A percentile compares a stretch with the other conserved stretches of the same genome.
Evolutionary conservation across 1,284 basidiomycete species (phyloP).

Genomic region (Naganishia liquefaciens): DNA sequence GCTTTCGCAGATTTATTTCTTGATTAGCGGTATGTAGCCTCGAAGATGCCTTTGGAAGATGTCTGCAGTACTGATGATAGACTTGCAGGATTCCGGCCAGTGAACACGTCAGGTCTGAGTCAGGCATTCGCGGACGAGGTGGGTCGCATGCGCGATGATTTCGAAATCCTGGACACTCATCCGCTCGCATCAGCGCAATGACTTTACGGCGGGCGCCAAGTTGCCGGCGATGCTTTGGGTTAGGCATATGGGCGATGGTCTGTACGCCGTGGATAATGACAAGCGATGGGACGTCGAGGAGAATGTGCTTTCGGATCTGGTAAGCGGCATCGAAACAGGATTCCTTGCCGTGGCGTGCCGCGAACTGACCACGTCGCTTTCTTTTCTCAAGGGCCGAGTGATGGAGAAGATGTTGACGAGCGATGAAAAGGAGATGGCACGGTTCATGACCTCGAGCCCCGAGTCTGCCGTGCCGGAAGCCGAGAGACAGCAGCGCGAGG

Average conservation of each 20-base stretch:
- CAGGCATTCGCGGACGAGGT: constrained; percentile 66
- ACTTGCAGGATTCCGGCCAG: constrained; percentile 61
- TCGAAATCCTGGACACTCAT: constrained; percentile 18
- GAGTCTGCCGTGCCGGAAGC: constrained; percentile 49
- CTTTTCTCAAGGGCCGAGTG: constrained; percentile 86
- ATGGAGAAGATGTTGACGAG: constrained; percentile 86
- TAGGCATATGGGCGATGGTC: constrained; percentile 58
- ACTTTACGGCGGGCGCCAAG: constrained; percentile 77
- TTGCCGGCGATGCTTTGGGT: constrained; percentile 75
- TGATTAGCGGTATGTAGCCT: constrained; percentile 58
- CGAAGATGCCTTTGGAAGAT: constrained; percentile 20
- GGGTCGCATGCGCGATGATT: constrained; percentile 36
- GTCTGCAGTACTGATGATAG: neutral
- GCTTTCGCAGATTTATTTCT: constrained; percentile 83
- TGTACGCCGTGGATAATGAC: constrained; percentile 79
- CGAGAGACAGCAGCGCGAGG: constrained; percentile 60
- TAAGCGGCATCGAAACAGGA: constrained; percentile 48
- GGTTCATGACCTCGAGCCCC: constrained; percentile 60
- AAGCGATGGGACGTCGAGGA: constrained; percentile 58
- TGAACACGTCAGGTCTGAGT: constrained; percentile 65
- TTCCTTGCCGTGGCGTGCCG: constrained; percentile 14
- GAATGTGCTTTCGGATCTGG: constrained; percentile 79
- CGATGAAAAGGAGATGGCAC: constrained; percentile 65
- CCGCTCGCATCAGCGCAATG: constrained; percentile 56
- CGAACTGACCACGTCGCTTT: constrained; percentile 25